These are phyloP conservation scores for Exophiala alcalophila DNA, from an alignment of 2,329 filamentous ascomycete genomes.

Conservation along the genomic window DNA sequence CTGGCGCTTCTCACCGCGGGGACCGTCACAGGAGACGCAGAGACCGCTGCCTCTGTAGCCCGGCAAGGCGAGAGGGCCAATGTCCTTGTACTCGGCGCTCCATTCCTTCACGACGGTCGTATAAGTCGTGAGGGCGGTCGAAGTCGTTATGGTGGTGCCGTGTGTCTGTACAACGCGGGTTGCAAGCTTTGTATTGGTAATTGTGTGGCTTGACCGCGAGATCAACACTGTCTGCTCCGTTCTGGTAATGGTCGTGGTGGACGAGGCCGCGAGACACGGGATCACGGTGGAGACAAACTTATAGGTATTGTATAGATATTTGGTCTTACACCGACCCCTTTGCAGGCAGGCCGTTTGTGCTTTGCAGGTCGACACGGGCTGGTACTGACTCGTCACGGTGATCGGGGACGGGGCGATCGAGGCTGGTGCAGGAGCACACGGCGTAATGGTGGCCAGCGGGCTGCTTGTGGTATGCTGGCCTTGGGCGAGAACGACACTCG, in stretches of 20 bases:
- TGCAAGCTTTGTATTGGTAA: slow-evolving; percentile 3
- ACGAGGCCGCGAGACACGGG: neutral
- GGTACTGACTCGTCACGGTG: too few species aligned
- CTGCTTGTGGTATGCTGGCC: too few species aligned
- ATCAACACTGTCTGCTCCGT: slow-evolving; percentile 7
- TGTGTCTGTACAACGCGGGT: neutral
- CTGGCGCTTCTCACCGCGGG: slow-evolving; percentile 3
- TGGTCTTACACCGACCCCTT: slow-evolving; percentile 1
- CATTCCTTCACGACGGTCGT: slow-evolving; percentile 12
- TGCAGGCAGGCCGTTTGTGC: slow-evolving; percentile 4
- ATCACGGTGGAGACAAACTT: slow-evolving; percentile 11
- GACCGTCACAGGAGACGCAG: slow-evolving; percentile 3
- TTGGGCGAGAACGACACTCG: too few species aligned
- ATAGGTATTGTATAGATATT: slow-evolving; percentile 6
- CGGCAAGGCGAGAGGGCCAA: slow-evolving; percentile 10
- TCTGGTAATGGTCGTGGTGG: slow-evolving; percentile 8
- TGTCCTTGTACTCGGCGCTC: slow-evolving; percentile 6
- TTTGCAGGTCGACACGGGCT: slow-evolving; percentile 9
- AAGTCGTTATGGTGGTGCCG: neutral
- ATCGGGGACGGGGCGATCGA: too few species aligned
- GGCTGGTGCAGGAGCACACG: too few species aligned
- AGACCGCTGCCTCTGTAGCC: slow-evolving; percentile 9
- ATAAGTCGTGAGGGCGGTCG: slow-evolving; percentile 2
- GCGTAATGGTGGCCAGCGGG: too few species aligned
- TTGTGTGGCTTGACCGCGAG: slow-evolving; percentile 1